Evolutionary conservation across 768 basidiomycete species (phyloP).

Genomic region (Hygrocybe coccinea): DNA sequence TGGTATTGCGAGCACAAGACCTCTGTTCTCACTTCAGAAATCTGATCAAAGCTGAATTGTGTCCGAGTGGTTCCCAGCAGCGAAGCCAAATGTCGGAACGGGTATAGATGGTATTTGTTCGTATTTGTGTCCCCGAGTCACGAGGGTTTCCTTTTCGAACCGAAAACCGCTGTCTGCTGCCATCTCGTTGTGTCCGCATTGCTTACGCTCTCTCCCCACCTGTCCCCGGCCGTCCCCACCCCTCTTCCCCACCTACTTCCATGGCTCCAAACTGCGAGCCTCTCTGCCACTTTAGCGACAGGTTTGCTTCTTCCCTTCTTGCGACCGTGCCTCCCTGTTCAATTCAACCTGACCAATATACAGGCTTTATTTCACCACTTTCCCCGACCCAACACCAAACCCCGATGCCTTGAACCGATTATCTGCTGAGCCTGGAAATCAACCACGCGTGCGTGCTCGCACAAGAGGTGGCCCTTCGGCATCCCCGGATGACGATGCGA

Average conservation of each 20-base stretch:
- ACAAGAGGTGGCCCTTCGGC: conserved; percentile 55
- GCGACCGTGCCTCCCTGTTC: background rate
- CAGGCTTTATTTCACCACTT: conserved; percentile 88
- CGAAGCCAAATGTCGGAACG: too few species aligned
- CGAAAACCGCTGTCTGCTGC: too few species aligned
- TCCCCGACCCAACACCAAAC: conserved; percentile 67
- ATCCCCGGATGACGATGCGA: conserved; percentile 67
- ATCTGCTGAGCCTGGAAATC: conserved; percentile 46
- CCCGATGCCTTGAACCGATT: conserved; percentile 61
- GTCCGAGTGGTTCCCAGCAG: too few species aligned
- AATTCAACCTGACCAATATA: conserved; percentile 11
- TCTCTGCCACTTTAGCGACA: conserved; percentile 72
- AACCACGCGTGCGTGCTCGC: conserved; percentile 59
- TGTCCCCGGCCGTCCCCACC: background rate
- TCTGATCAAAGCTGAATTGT: too few species aligned
- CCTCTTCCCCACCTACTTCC: background rate
- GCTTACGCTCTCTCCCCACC: background rate
- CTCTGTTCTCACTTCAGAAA: too few species aligned
- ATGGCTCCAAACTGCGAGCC: conserved; percentile 57
- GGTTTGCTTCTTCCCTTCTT: conserved; percentile 40
- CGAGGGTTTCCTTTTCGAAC: too few species aligned
- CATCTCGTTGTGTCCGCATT: background rate
- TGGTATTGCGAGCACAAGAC: too few species aligned
- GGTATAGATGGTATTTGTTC: too few species aligned
- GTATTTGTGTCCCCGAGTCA: too few species aligned